A percentile compares a stretch with the other conserved stretches of the same genome.
phyloP scores from a whole-genome alignment of 441 rosid genomes.

The Kokia cookei region DNA sequence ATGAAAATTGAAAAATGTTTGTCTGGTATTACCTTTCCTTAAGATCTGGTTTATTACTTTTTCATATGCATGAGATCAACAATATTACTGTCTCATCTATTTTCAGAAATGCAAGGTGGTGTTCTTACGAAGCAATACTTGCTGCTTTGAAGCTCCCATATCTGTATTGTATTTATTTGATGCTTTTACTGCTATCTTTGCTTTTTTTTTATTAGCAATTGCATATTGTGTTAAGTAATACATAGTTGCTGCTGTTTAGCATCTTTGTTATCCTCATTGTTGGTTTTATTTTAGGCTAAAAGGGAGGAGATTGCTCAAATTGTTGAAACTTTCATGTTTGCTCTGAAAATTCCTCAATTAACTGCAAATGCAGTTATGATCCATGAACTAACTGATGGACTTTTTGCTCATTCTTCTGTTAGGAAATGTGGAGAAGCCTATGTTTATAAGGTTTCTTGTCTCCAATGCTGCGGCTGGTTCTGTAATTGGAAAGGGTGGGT shows the following conservation, averaged over 20 bases:
- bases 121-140: not conserved
- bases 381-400: not conserved
- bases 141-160: not conserved
- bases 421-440: constrained; percentile 78
- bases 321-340: not conserved
- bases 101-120: not conserved
- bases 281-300: not conserved
- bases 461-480: constrained; percentile 99
- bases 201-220: not conserved
- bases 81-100: not conserved
- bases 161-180: not conserved
- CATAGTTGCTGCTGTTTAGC: not conserved
- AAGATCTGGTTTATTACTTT: not conserved
- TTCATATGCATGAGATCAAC: not conserved
- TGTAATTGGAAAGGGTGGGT: constrained; percentile 96
- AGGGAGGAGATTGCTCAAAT: not conserved
- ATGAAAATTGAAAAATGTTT: not conserved
- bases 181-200: not conserved
- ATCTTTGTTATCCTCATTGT: not conserved
- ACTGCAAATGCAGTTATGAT: not conserved
- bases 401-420: constrained; percentile 9
- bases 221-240: not conserved
- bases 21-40: not conserved
- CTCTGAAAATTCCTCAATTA: not conserved
- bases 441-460: constrained; percentile 83